Evolutionary conservation across 345 rosid genomes (phyloP).

Genomic region (Carallia brachiata): DNA sequence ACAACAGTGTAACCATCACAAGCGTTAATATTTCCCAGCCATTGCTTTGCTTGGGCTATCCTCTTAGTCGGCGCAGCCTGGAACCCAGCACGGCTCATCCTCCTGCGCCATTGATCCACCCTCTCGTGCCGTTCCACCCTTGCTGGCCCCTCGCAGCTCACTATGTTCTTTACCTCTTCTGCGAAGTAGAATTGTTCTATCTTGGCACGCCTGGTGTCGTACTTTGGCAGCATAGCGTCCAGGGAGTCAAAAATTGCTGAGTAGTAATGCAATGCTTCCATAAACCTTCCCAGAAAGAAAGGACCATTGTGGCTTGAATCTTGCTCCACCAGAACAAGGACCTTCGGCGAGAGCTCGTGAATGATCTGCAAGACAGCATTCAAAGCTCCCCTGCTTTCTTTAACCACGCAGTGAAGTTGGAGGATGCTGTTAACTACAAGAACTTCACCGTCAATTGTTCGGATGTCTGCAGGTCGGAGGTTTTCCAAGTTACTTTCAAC

Average conservation of each 20-base stretch:
- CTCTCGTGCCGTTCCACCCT: constrained; percentile 63
- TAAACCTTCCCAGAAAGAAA: constrained; percentile 60
- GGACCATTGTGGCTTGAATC: constrained; percentile 69
- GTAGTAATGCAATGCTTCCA: constrained; percentile 68
- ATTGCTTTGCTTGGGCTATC: constrained; percentile 49
- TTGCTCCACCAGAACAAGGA: constrained; percentile 55
- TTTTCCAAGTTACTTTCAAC: constrained; percentile 53
- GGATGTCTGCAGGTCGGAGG: constrained; percentile 39
- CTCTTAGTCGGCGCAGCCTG: constrained; percentile 54
- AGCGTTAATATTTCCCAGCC: constrained; percentile 43
- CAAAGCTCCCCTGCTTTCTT: constrained; percentile 61
- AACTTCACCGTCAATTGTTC: constrained; percentile 39
- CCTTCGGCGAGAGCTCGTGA: constrained; percentile 49
- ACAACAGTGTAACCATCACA: constrained; percentile 50
- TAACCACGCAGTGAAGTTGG: constrained; percentile 63
- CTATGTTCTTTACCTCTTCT: constrained; percentile 62
- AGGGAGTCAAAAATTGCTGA: constrained; percentile 55
- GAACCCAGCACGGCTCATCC: constrained; percentile 72
- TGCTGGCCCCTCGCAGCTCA: constrained; percentile 57
- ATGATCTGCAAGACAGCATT: constrained; percentile 50
- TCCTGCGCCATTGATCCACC: constrained; percentile 61
- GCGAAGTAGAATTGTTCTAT: constrained; percentile 66
- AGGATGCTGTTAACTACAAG: constrained; percentile 58
- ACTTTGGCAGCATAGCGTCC: constrained; percentile 53
- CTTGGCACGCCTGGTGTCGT: constrained; percentile 61